Evolutionary conservation across 1,284 basidiomycete genomes (phyloP).

Genomic region (Sanghuangporus weigelae): DNA sequence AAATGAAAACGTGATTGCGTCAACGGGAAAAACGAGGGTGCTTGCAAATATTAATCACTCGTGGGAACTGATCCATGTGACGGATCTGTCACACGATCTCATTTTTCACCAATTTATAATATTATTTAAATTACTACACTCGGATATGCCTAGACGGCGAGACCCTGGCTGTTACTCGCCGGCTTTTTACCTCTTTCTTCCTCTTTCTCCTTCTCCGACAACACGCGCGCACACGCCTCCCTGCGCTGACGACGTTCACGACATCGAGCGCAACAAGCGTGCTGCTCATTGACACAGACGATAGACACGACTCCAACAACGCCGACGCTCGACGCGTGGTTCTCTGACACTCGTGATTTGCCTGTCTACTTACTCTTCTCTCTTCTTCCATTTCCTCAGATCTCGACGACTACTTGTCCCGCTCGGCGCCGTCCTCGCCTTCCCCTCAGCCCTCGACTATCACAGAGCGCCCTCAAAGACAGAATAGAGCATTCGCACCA

Average conservation of each 20-base stretch:
- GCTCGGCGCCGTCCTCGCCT: not conserved
- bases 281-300: conserved; percentile 1
- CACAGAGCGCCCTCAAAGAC: not conserved
- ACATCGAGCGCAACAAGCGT: not conserved
- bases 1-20: not conserved
- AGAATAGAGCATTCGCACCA: not conserved
- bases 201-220: not conserved
- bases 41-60: not conserved
- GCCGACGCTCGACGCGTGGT: conserved; percentile 1
- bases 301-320: conserved; percentile 3
- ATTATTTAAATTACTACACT: not conserved
- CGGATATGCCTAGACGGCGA: no score
- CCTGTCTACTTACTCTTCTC: not conserved
- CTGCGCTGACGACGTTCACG: not conserved
- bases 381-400: not conserved
- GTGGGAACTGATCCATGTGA: not conserved
- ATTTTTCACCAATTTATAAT: not conserved
- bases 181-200: conserved; percentile 4
- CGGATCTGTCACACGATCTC: not conserved
- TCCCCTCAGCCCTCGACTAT: conserved; percentile 8
- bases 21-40: not conserved
- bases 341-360: conserved; percentile 1
- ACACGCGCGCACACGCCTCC: not conserved
- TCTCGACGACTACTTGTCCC: conserved; percentile 14
- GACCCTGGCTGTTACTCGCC: not conserved